Evolutionary conservation across 2,329 filamentous ascomycete species (phyloP).

Genomic region (Periglandula ipomoeae): DNA sequence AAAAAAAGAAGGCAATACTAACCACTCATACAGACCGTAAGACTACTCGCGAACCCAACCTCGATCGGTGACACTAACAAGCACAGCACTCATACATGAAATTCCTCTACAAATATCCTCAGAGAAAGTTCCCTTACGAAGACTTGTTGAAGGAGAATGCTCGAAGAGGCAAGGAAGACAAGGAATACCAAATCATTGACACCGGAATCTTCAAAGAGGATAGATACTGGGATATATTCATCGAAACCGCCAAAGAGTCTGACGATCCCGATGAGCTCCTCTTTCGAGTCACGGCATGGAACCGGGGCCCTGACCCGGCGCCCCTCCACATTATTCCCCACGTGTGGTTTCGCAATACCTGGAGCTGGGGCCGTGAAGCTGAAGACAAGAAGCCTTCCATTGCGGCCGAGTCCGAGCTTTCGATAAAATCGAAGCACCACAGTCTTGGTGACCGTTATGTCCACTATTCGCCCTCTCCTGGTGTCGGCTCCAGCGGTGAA

Average conservation of each 20-base stretch:
- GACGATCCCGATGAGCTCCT: conserved; percentile 85
- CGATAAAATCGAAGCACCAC: conserved; percentile 68
- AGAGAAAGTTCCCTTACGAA: conserved; percentile 85
- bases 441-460: conserved; percentile 77
- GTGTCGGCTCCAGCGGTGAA: conserved; percentile 65
- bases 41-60: conserved; percentile 5
- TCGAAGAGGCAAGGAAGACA: conserved; percentile 62
- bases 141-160: conserved; percentile 80
- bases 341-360: conserved; percentile 95
- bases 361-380: conserved; percentile 82
- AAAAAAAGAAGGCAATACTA: conserved; percentile 7
- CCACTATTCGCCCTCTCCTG: conserved; percentile 81
- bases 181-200: conserved; percentile 87
- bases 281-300: conserved; percentile 94
- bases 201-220: conserved; percentile 83
- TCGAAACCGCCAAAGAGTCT: conserved; percentile 91
- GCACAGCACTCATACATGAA: conserved; percentile 95
- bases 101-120: conserved; percentile 94
- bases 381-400: conserved; percentile 74
- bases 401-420: conserved; percentile 52
- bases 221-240: conserved; percentile 93
- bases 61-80: conserved; percentile 7
- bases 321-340: conserved; percentile 91
- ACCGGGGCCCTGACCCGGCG: conserved; percentile 81
- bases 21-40: conserved; percentile 34